These are phyloP conservation scores for Debaryomyces prosopidis DNA, from an alignment of 805 yeast species.

Conservation along the genomic window DNA sequence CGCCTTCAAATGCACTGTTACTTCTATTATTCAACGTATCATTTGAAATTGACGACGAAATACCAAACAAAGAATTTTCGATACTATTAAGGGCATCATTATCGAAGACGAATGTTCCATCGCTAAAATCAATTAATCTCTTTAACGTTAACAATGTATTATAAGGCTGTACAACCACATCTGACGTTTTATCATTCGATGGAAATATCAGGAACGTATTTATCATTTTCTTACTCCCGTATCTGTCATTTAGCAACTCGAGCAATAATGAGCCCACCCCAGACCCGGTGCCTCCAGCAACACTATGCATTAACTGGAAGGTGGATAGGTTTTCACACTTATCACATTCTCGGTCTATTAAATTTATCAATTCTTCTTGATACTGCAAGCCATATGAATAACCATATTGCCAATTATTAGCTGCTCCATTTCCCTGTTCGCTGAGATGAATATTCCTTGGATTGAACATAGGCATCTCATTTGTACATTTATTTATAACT, in stretches of 20 bases:
- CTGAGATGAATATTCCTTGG: conserved; percentile 80
- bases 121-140: conserved; percentile 81
- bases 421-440: conserved; percentile 89
- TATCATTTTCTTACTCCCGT: conserved; percentile 72
- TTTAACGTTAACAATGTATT: conserved; percentile 82
- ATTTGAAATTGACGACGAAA: conserved; percentile 8
- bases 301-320: conserved; percentile 88
- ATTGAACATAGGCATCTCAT: conserved; percentile 65
- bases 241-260: conserved; percentile 78
- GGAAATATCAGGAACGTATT: conserved; percentile 90
- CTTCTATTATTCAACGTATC: conserved; percentile 35
- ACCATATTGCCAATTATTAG: conserved; percentile 95
- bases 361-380: conserved; percentile 73
- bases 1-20: conserved; percentile 70
- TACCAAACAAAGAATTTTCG: conserved; percentile 49
- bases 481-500: conserved; percentile 65
- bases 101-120: conserved; percentile 86
- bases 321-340: conserved; percentile 87
- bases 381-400: conserved; percentile 69
- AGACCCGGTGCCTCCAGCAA: conserved; percentile 98
- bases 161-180: conserved; percentile 98
- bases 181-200: conserved; percentile 71
- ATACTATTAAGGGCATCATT: conserved; percentile 79
- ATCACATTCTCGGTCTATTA: conserved; percentile 88
- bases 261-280: conserved; percentile 86